A percentile compares a stretch with the other conserved stretches of the same genome.
phyloP scores from a whole-genome alignment of 345 rosid genomes.

The Hypericum perforatum region DNA sequence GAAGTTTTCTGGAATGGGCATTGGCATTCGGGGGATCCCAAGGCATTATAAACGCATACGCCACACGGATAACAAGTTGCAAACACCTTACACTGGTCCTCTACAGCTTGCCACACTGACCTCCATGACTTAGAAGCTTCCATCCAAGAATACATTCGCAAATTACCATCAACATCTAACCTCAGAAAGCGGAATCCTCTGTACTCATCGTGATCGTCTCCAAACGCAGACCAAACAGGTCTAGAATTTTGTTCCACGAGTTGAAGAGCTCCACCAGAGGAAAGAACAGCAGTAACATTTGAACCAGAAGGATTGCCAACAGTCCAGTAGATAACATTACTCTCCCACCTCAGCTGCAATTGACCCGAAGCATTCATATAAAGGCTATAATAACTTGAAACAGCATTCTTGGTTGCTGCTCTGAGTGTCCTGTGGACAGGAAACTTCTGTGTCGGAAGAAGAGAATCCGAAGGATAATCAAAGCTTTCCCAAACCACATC shows the following conservation, averaged over 20 bases:
- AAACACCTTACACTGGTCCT: slow-evolving; percentile 71
- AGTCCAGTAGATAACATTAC: slow-evolving; percentile 46
- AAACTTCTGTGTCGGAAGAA: slow-evolving; percentile 68
- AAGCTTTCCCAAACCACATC: slow-evolving; percentile 70
- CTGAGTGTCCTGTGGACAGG: slow-evolving; percentile 33
- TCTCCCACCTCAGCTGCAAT: slow-evolving; percentile 66
- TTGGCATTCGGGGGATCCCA: slow-evolving; percentile 37
- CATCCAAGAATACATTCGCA: slow-evolving; percentile 68
- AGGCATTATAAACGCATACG: slow-evolving; percentile 45
- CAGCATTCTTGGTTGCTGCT: slow-evolving; percentile 44
- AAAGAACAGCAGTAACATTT: slow-evolving; percentile 49
- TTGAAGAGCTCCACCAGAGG: slow-evolving; percentile 48
- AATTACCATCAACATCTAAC: slow-evolving; percentile 69
- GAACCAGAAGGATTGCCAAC: slow-evolving; percentile 26
- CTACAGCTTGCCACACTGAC: slow-evolving; percentile 86
- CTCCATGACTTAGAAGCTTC: slow-evolving; percentile 42
- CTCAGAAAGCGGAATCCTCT: slow-evolving; percentile 56
- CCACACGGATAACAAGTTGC: slow-evolving; percentile 66
- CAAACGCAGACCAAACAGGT: slow-evolving; percentile 52
- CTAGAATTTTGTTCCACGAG: slow-evolving; percentile 26
- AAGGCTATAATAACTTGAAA: slow-evolving; percentile 71
- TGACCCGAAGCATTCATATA: slow-evolving; percentile 40
- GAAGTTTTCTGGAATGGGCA: slow-evolving; percentile 38
- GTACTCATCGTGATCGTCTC: slow-evolving; percentile 58
- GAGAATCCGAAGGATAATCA: slow-evolving; percentile 52